Base-by-base conservation (phyloP, 352 stramenopile genomes). In the Thalassiosira hispida region DNA sequence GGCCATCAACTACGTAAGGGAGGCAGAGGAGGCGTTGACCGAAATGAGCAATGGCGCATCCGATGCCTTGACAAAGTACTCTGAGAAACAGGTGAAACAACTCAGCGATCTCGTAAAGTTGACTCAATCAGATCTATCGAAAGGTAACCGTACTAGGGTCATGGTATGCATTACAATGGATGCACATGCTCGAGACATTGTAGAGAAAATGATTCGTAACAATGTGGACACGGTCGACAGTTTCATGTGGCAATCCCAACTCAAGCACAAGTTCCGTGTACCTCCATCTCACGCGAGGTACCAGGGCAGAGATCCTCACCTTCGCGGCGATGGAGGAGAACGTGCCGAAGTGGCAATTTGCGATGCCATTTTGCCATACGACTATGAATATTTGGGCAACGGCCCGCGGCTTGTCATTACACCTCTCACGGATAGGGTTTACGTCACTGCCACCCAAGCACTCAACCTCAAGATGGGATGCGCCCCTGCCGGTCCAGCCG, bases 371-470 rank as follows among this genome's bases (percentile, higher is more conserved):
- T 97, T 95, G 68, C 98, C 98, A 92, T 98, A 98, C 81, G 96
- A 94, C 64, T 98, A 98, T 78, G 96, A 98, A 87, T 98, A 97
- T 85, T 96, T 94, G n/a, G 96, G 95, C n/a, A 98, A 98, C 77
- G 97, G 94, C 18, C 95, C 95, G 35, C 93, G 96, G 4, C 86
- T 98, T n/a, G 96, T 98, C 61, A 98, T 98, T 77, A 98, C 96
- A 7, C 95, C 96, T 42, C 89, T 98, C 1, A 98, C 96, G 0
- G 96, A 98, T 88, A 91, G 96, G 18, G 98, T 96, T 69, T 98
- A 98, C 79, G 98, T 98, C 59, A 98, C 96, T 7, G 83, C 98
- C 11, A 98, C 96, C 0, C 98, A 98, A 94, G 96, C 94, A 2
- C 85, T 98, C 40, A 94, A 96, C 23, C 76, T 98, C n/a, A 98